Conservation (phyloP, 2,329 filamentous ascomycete species). For the Phoma sp. region DNA sequence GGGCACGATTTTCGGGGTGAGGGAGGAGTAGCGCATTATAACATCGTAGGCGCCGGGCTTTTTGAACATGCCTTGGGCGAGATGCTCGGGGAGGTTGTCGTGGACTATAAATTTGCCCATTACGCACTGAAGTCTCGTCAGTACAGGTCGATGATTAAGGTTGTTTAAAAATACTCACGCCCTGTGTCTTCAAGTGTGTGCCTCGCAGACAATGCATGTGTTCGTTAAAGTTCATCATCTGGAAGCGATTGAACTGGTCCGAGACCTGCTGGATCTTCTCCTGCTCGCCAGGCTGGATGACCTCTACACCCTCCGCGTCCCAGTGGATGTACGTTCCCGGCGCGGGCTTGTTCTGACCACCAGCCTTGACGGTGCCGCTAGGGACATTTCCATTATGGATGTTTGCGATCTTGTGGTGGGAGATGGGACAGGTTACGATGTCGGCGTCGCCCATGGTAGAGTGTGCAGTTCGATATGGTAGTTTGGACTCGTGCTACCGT, state of each 20-base stretch:
- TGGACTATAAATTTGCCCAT: slow-evolving; percentile 55
- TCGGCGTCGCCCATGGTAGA: slow-evolving; percentile 12
- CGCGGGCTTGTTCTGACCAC: slow-evolving; percentile 32
- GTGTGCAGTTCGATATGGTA: background rate
- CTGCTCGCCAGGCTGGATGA: slow-evolving; percentile 48
- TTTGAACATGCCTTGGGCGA: slow-evolving; percentile 45
- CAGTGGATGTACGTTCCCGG: slow-evolving; percentile 50
- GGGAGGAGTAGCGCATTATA: slow-evolving; percentile 37
- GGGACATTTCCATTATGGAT: slow-evolving; percentile 37
- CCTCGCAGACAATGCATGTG: slow-evolving; percentile 43
- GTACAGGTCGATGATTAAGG: background rate
- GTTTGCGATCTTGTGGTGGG: slow-evolving; percentile 33
- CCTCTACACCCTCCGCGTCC: slow-evolving; percentile 52
- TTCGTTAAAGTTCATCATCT: slow-evolving; percentile 54
- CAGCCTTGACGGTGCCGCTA: slow-evolving; percentile 32
- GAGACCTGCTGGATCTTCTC: slow-evolving; percentile 55
- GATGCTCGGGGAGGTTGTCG: slow-evolving; percentile 52
- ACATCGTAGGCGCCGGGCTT: slow-evolving; percentile 34
- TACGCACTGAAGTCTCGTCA: slow-evolving; percentile 34
- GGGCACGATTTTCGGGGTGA: slow-evolving; percentile 35
- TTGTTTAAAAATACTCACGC: slow-evolving; percentile 33
- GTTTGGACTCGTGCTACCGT: background rate
- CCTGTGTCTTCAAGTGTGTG: slow-evolving; percentile 57
- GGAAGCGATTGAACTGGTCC: slow-evolving; percentile 55
- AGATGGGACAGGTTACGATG: slow-evolving; percentile 27